Percentiles rank a stretch among this genome's conserved stretches.
These are phyloP conservation scores for Zalaria obscura DNA, from an alignment of 2,329 filamentous ascomycete genomes.

Conservation along the genomic window DNA sequence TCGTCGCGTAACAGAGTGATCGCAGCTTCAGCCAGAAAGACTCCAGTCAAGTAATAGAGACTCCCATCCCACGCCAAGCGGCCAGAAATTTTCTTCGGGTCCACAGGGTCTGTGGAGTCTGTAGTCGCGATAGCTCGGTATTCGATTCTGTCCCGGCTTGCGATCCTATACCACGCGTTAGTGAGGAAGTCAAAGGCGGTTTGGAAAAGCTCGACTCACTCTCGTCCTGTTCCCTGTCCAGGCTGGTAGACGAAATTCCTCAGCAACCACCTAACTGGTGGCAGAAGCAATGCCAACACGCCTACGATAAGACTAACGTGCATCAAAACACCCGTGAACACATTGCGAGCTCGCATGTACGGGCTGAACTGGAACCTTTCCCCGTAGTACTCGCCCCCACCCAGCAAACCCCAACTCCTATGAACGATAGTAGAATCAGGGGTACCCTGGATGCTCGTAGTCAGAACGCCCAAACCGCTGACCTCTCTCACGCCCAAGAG, in stretches of 20 bases:
- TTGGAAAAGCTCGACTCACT: no score
- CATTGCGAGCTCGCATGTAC: slow-evolving; percentile 38
- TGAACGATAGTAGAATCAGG: slow-evolving; percentile 44
- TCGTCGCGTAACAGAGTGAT: slow-evolving; percentile 46
- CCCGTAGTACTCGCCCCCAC: slow-evolving; percentile 39
- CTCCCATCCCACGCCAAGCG: slow-evolving; percentile 44
- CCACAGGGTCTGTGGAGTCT: slow-evolving; percentile 32
- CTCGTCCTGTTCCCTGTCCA: slow-evolving; percentile 25
- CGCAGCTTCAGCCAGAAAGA: slow-evolving; percentile 50
- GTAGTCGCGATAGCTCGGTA: slow-evolving; percentile 51
- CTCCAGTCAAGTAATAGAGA: slow-evolving; percentile 53
- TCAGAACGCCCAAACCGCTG: slow-evolving; percentile 43
- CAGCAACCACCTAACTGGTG: slow-evolving; percentile 38
- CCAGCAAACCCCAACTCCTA: slow-evolving; percentile 43
- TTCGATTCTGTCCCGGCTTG: slow-evolving; percentile 27
- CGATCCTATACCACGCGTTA: slow-evolving; percentile 1
- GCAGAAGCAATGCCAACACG: slow-evolving; percentile 32
- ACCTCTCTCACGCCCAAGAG: slow-evolving; percentile 39
- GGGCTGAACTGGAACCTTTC: slow-evolving; percentile 43
- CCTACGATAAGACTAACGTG: slow-evolving; percentile 34
- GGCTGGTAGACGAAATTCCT: slow-evolving; percentile 34
- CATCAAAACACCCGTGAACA: slow-evolving; percentile 31
- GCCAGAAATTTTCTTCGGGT: slow-evolving; percentile 39
- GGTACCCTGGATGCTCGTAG: slow-evolving; percentile 36
- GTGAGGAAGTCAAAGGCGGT: no score